phyloP scores from a whole-genome alignment of 108 stramenopile genomes.

The Parietichytrium sp. region DNA sequence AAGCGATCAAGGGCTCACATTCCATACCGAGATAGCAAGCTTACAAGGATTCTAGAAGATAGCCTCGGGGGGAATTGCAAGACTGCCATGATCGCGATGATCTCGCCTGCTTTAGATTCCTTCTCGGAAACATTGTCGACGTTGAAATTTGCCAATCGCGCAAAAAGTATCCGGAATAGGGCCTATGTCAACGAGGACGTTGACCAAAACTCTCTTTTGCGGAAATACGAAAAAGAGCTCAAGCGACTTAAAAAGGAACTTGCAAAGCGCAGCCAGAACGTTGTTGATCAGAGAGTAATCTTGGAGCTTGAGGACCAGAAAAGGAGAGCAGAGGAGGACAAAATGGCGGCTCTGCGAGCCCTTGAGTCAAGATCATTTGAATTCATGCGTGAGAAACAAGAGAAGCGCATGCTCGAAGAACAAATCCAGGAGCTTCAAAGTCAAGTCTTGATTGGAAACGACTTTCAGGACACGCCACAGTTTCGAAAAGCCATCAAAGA shows the following conservation, averaged over 20 bases:
- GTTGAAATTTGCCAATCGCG: slow-evolving; percentile 62
- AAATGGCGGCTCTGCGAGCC: slow-evolving; percentile 66
- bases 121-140: slow-evolving; percentile 57
- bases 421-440: slow-evolving; percentile 58
- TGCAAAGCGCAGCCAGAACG: slow-evolving; percentile 56
- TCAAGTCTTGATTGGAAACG: slow-evolving; percentile 57
- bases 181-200: slow-evolving; percentile 68
- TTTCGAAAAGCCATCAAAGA: slow-evolving; percentile 46
- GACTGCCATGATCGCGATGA: slow-evolving; percentile 74
- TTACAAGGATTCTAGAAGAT: slow-evolving; percentile 67
- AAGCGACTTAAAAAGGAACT: slow-evolving; percentile 54
- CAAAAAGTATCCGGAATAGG: slow-evolving; percentile 62
- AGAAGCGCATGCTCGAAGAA: slow-evolving; percentile 64
- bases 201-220: slow-evolving; percentile 67
- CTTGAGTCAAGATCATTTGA: slow-evolving; percentile 56
- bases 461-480: slow-evolving; percentile 36
- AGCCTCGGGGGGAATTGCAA: slow-evolving; percentile 63
- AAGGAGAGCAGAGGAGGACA: slow-evolving; percentile 64
- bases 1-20: slow-evolving; percentile 59
- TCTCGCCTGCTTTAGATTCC: slow-evolving; percentile 64
- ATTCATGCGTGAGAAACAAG: slow-evolving; percentile 71
- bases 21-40: slow-evolving; percentile 67
- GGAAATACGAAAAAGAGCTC: slow-evolving; percentile 71
- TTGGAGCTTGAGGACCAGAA: slow-evolving; percentile 64
- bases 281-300: slow-evolving; percentile 66